phyloP scores from a whole-genome alignment of 371 early-diverging fungal genomes.

The Capniomyces stellatus region DNA sequence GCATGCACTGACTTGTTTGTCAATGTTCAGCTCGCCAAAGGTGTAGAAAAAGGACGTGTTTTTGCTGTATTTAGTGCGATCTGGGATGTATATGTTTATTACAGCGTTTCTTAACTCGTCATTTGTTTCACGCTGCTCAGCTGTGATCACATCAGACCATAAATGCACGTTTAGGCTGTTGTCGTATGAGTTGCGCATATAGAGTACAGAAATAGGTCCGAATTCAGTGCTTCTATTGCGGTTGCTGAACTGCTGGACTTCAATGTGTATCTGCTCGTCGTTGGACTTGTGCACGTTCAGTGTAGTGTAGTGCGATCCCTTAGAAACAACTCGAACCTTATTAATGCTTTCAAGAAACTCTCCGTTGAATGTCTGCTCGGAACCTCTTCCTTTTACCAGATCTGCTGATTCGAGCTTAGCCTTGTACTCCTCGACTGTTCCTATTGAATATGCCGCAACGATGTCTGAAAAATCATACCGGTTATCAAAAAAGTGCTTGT shows the following conservation, averaged over 20 bases:
- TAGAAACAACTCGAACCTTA: neutral
- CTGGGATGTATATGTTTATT: neutral
- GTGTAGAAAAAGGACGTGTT: neutral
- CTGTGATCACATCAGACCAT: neutral
- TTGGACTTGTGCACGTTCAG: neutral
- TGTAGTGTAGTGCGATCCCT: neutral
- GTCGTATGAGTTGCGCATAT: neutral
- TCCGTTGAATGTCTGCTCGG: neutral
- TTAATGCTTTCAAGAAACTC: neutral
- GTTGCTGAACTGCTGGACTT: neutral
- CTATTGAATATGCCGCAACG: neutral
- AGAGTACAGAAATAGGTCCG: neutral
- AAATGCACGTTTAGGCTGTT: neutral
- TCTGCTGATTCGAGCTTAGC: neutral
- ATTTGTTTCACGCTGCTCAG: neutral
- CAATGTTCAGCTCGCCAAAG: neutral
- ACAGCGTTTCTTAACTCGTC: neutral
- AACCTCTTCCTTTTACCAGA: neutral
- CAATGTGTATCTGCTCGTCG: neutral
- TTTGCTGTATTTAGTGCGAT: neutral
- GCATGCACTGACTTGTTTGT: no score
- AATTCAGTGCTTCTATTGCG: neutral
- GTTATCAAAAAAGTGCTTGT: no score
- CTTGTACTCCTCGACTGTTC: neutral
- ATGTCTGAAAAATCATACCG: neutral